These are phyloP conservation scores for Yamadazyma epiphylla DNA, from an alignment of 1,139 yeast genomes.

Conservation along the genomic window DNA sequence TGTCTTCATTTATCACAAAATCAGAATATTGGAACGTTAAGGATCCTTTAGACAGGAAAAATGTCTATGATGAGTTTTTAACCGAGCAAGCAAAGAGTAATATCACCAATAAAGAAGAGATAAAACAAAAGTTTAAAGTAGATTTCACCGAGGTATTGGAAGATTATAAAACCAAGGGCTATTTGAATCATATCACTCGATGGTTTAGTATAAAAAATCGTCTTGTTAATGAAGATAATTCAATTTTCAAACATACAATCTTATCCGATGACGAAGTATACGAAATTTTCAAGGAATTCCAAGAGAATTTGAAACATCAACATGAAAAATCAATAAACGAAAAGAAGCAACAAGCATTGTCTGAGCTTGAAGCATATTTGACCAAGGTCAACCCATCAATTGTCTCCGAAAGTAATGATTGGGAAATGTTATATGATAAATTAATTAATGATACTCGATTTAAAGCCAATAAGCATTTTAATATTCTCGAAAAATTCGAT, in stretches of 20 bases:
- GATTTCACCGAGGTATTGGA: conserved; percentile 51
- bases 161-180: conserved; percentile 24
- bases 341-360: conserved; percentile 46
- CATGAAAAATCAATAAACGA: conserved; percentile 28
- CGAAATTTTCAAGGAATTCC: conserved; percentile 49
- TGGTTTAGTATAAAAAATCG: conserved; percentile 57
- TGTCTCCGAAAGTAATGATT: conserved; percentile 27
- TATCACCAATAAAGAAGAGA: conserved; percentile 47
- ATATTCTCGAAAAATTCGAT: conserved; percentile 53
- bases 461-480: conserved; percentile 56
- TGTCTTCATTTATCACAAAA: conserved; percentile 54
- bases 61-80: conserved; percentile 62
- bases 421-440: conserved; percentile 43
- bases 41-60: conserved; percentile 59
- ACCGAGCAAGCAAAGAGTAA: conserved; percentile 53
- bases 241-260: conserved; percentile 62
- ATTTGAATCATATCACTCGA: conserved; percentile 55
- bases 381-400: conserved; percentile 29
- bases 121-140: conserved; percentile 50
- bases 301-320: conserved; percentile 33
- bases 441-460: conserved; percentile 49
- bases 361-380: conserved; percentile 49
- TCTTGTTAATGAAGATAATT: conserved; percentile 54
- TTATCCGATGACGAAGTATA: conserved; percentile 55
- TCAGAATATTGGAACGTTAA: conserved; percentile 68